Percentiles rank a stretch among this genome's conserved stretches.
These are phyloP conservation scores for Penicillium cinerascens DNA, from an alignment of 495 filamentous ascomycete species.

Conservation along the genomic window DNA sequence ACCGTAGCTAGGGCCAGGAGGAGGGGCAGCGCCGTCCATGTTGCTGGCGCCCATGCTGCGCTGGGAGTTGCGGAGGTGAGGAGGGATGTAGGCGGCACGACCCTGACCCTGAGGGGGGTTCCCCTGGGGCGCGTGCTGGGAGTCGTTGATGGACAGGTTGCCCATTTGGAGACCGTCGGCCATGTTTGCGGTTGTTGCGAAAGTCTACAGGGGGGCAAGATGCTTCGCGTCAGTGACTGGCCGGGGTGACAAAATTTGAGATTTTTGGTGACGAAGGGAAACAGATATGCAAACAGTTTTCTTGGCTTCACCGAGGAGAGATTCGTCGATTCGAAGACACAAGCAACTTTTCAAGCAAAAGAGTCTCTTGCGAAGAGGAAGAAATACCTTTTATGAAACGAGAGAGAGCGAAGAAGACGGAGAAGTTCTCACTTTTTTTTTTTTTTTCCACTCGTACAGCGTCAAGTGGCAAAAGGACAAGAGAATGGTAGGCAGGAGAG, in stretches of 20 bases:
- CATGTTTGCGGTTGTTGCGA: conserved; percentile 58
- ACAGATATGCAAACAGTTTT: conserved; percentile 14
- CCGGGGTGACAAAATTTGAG: neutral
- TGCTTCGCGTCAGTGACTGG: conserved; percentile 16
- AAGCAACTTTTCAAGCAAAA: conserved; percentile 16
- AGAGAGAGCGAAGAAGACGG: conserved; percentile 19
- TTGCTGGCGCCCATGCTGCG: neutral
- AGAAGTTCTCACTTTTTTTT: conserved; percentile 17
- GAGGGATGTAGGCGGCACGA: conserved; percentile 89
- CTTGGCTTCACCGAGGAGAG: conserved; percentile 13
- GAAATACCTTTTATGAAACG: conserved; percentile 14
- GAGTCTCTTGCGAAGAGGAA: conserved; percentile 29
- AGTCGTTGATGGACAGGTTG: conserved; percentile 72
- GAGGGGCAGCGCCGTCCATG: conserved; percentile 40
- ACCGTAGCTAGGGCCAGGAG: conserved; percentile 29
- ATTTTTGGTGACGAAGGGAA: conserved; percentile 3
- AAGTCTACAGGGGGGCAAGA: conserved; percentile 5
- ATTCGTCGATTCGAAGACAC: conserved; percentile 10
- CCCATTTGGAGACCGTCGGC: conserved; percentile 94
- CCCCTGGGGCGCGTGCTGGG: conserved; percentile 58
- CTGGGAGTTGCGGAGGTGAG: conserved; percentile 66
- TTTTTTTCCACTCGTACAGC: conserved; percentile 17
- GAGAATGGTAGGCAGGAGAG: conserved; percentile 24
- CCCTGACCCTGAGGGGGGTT: conserved; percentile 31
- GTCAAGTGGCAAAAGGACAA: conserved; percentile 19